Conservation (phyloP, 768 basidiomycete genomes). For the Trametes gibbosa region DNA sequence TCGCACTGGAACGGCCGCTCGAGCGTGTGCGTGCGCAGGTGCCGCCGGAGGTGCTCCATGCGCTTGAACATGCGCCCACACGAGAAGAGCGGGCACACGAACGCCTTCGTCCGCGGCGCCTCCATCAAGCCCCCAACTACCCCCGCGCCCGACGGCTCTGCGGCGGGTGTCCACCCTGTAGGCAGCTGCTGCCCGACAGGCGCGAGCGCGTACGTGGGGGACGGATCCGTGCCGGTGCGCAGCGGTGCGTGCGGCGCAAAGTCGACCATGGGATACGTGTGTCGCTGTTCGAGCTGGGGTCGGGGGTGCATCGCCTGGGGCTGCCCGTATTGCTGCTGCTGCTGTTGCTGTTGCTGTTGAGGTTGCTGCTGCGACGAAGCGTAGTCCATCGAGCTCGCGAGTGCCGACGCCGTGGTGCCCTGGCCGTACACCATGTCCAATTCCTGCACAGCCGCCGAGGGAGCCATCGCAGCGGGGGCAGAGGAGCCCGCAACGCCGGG, state of each 20-base stretch:
- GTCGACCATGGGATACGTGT: constrained; percentile 21
- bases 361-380: background rate
- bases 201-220: constrained; percentile 10
- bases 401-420: background rate
- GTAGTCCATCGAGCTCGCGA: constrained; percentile 9
- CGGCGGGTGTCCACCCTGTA: background rate
- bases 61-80: constrained; percentile 88
- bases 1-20: constrained; percentile 80
- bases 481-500: constrained; percentile 9
- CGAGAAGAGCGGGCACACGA: constrained; percentile 79
- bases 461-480: background rate
- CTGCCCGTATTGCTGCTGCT: constrained; percentile 1
- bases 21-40: constrained; percentile 86
- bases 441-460: background rate
- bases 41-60: constrained; percentile 87
- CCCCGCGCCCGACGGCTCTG: background rate
- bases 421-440: background rate
- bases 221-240: constrained; percentile 21
- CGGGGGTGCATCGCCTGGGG: constrained; percentile 5
- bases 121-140: background rate
- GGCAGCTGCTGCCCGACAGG: constrained; percentile 6
- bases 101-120: constrained; percentile 47
- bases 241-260: constrained; percentile 13
- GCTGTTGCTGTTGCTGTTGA: background rate
- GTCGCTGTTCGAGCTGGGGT: constrained; percentile 21